Base-by-base conservation (phyloP, 257 asterid species). In the Solanum lignicaule region DNA sequence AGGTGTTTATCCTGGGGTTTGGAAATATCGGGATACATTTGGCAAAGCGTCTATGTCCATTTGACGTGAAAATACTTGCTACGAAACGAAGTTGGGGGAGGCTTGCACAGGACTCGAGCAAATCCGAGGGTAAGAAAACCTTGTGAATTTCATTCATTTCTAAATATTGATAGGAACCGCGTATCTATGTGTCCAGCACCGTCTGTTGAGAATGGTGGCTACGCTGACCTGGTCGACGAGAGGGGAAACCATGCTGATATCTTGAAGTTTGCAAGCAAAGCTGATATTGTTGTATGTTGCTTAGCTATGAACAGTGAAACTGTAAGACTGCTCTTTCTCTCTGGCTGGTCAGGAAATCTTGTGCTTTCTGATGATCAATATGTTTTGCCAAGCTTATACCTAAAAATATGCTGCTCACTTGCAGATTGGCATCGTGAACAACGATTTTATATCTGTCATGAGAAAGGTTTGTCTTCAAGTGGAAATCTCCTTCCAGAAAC, bases 231-330 rank as follows among this genome's bases (percentile, higher is more conserved):
- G 48, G 98, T 97, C 23, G 99, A 97, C 43, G 97, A 93, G 94
- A 96, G 90, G 94, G 99, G 98, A n/a, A 87, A 72, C 87, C 99
- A 93, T 90, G 92, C 87, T 72, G 95, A 94, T 86, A 93, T 95
- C 88, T 88, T 92, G 68, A 91, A 93, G 79, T 96, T 95, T 83
- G 97, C 99, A 35, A 90, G 95, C 83, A 91, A 91, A 86, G 95
- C 99, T 87, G 97, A 97, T 90, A 92, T 97, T 65, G 93, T 97
- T 20, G 98, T 94, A 48, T 97, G 99, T 89, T 97, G 99, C 91
- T 92, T 97, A 90, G 32, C 38, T 13, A 92, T 97, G 99, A 97
- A 93, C 91, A 91, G 86, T 20, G 94, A 94, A 89, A 97, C 99
- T 89, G 99, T 96, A 89, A 87, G 85, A 36, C 86, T 48, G 82